phyloP scores from a whole-genome alignment of 208 protist genomes.

The Leishmania tropica region DNA sequence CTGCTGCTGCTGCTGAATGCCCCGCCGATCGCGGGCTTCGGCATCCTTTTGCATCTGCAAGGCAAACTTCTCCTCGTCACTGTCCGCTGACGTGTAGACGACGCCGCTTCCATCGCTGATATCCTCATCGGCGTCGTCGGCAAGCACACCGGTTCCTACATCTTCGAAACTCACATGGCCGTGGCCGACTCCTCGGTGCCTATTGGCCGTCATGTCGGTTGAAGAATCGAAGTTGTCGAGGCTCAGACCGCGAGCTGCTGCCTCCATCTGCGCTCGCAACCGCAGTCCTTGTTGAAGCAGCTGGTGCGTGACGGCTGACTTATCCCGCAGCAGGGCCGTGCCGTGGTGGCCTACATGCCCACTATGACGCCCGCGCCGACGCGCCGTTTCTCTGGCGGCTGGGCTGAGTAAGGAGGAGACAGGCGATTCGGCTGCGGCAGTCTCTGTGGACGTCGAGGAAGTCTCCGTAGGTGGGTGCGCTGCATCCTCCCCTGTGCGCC shows the following conservation, averaged over 20 bases:
- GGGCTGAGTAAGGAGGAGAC: not conserved
- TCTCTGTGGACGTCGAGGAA: slow-evolving; percentile 5
- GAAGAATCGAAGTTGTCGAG: not conserved
- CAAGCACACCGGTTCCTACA: not conserved
- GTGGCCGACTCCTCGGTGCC: not conserved
- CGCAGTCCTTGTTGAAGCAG: slow-evolving; percentile 46
- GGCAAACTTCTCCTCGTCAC: slow-evolving; percentile 51
- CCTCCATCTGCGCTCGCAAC: slow-evolving; percentile 51
- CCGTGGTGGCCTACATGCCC: not conserved
- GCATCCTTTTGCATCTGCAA: slow-evolving; percentile 41
- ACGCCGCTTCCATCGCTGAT: not conserved
- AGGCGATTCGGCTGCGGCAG: not conserved
- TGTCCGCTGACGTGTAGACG: slow-evolving; percentile 50
- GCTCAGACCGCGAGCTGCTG: slow-evolving; percentile 22
- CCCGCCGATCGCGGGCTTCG: slow-evolving; percentile 22
- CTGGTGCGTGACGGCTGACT: slow-evolving; percentile 25
- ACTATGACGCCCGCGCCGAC: not conserved
- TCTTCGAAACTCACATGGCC: not conserved
- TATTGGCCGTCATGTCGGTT: not conserved
- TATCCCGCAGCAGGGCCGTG: slow-evolving; percentile 8
- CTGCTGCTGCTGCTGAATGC: slow-evolving; percentile 8
- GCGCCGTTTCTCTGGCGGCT: not conserved
- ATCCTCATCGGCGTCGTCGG: slow-evolving; percentile 7
- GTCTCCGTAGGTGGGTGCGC: not conserved
- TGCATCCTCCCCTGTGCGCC: slow-evolving; percentile 4